Conservation (phyloP, 345 rosid genomes). For the Citrus glauca region DNA sequence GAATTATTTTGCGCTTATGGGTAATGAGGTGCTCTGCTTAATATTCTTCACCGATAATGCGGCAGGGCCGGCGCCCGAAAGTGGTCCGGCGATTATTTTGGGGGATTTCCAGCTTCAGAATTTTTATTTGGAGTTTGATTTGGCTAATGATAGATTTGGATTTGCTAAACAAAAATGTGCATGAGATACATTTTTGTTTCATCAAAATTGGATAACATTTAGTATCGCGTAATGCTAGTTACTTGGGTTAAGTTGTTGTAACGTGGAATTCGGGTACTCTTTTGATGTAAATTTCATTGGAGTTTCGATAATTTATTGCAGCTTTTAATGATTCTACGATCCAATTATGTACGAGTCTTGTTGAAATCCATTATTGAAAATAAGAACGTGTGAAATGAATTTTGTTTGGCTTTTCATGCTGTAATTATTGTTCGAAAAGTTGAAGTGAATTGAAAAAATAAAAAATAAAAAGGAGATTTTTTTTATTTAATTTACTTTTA, state of each 20-base stretch:
- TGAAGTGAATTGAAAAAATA: not conserved
- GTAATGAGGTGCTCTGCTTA: constrained; percentile 39
- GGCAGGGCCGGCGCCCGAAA: constrained; percentile 11
- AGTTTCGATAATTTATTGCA: not conserved
- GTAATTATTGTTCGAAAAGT: not conserved
- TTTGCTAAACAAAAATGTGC: constrained; percentile 51
- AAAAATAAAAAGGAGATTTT: not conserved
- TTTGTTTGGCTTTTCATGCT: not conserved
- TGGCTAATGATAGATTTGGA: constrained; percentile 68
- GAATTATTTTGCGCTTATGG: constrained; percentile 53
- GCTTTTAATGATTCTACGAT: not conserved
- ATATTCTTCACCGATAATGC: constrained; percentile 39
- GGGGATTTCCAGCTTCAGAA: constrained; percentile 89
- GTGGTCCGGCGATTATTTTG: constrained; percentile 76
- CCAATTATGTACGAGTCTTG: no score
- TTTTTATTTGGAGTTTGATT: constrained; percentile 68
- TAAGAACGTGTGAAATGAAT: not conserved
- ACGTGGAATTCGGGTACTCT: not conserved
- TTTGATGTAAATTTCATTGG: not conserved
- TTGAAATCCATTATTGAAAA: not conserved
- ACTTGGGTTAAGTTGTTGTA: not conserved
- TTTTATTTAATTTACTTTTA: no score
- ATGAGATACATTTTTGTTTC: constrained; percentile 14
- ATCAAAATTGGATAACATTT: not conserved
- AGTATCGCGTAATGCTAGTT: not conserved